These are phyloP conservation scores for Phlebopus sp. DNA, from an alignment of 1,284 basidiomycete species.

Conservation along the genomic window DNA sequence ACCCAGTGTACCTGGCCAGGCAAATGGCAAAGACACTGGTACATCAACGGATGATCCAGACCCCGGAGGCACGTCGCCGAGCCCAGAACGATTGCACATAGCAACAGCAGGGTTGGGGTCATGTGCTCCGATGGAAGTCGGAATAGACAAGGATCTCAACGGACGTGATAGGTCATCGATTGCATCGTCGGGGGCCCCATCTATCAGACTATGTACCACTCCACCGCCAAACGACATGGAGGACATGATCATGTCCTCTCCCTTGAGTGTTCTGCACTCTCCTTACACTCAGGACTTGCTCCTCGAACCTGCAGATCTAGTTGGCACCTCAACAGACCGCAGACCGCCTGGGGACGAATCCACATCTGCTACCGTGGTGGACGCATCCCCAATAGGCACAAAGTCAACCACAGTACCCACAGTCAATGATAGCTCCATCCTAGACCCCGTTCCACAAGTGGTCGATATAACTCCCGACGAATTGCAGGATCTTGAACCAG, in stretches of 20 bases:
- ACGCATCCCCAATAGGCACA: background rate
- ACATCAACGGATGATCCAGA: background rate
- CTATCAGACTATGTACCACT: background rate
- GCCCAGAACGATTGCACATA: no score
- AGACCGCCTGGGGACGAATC: background rate
- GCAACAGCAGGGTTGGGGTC: no score
- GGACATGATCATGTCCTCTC: constrained; percentile 26
- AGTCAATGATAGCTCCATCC: background rate
- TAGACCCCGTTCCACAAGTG: background rate
- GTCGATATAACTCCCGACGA: background rate
- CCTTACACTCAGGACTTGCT: constrained; percentile 1
- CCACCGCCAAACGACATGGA: constrained; percentile 10
- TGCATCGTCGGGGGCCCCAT: constrained; percentile 5
- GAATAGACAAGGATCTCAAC: no score
- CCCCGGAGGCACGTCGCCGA: no score
- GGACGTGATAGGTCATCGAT: background rate
- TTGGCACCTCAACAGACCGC: background rate
- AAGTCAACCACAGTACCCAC: background rate
- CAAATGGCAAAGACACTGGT: background rate
- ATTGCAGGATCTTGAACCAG: background rate
- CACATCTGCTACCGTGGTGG: background rate
- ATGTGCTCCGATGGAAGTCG: no score
- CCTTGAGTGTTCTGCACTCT: constrained; percentile 2
- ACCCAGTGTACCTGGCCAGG: background rate
- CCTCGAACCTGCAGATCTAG: background rate